Percentiles rank a stretch among this genome's conserved stretches.
These are phyloP conservation scores for Arxiozyma slooffiae DNA, from an alignment of 1,139 yeast species.

Conservation along the genomic window DNA sequence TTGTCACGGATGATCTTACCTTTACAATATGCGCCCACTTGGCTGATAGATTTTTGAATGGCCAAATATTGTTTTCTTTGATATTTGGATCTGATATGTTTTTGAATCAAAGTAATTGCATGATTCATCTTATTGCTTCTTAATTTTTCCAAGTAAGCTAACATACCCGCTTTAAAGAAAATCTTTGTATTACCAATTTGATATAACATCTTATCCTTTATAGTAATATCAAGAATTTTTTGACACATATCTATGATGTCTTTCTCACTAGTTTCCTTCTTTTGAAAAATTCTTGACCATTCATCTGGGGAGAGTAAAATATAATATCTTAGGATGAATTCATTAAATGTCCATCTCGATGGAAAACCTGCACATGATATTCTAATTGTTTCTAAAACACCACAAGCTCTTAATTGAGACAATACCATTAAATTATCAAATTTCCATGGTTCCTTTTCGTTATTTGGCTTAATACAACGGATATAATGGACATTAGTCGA, in stretches of 20 bases:
- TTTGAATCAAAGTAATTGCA: conserved; percentile 83
- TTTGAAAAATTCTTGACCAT: conserved; percentile 58
- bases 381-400: conserved; percentile 94
- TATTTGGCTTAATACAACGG: conserved; percentile 97
- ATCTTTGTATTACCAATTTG: conserved; percentile 88
- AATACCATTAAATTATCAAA: conserved; percentile 94
- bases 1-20: conserved; percentile 54
- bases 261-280: conserved; percentile 42
- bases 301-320: conserved; percentile 65
- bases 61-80: conserved; percentile 55
- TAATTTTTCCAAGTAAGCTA: conserved; percentile 84
- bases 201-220: conserved; percentile 58
- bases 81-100: conserved; percentile 61
- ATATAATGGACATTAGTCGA: conserved; percentile 95
- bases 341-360: conserved; percentile 90
- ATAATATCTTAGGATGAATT: conserved; percentile 86
- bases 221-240: conserved; percentile 54
- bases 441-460: conserved; percentile 90
- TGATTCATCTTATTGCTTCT: conserved; percentile 70
- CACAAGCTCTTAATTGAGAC: conserved; percentile 95
- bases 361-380: conserved; percentile 99
- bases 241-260: conserved; percentile 60
- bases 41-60: conserved; percentile 45
- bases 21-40: conserved; percentile 52
- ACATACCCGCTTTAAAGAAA: conserved; percentile 93